A percentile compares a stretch with the other conserved stretches of the same genome.
Conservation (phyloP, 2,329 filamentous ascomycete species). For the Lecanicillium sp. region DNA sequence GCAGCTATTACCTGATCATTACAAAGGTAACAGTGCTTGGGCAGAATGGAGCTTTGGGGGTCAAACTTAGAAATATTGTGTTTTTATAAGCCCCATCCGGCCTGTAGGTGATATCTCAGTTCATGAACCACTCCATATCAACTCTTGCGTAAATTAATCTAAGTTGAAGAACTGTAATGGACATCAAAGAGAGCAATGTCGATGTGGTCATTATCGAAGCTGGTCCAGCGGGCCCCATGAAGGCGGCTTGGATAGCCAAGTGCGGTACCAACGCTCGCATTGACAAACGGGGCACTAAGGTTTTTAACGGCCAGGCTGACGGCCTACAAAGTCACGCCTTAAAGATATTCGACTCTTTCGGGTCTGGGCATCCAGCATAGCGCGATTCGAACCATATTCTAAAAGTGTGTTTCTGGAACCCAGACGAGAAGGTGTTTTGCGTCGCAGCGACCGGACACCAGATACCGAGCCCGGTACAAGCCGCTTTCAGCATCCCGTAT, state of each 20-base stretch:
- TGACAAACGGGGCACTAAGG: conserved; percentile 18
- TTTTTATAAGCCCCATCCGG: no score
- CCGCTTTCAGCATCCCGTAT: conserved; percentile 57
- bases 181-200: conserved; percentile 16
- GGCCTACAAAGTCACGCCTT: conserved; percentile 56
- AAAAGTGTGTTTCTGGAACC: conserved; percentile 56
- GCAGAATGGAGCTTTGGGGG: no score
- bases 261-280: conserved; percentile 16
- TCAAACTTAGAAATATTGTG: no score
- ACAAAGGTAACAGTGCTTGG: no score
- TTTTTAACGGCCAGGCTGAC: conserved; percentile 36
- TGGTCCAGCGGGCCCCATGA: conserved; percentile 39
- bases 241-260: conserved; percentile 35
- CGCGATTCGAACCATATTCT: conserved; percentile 63
- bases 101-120: no score
- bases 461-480: conserved; percentile 58
- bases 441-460: conserved; percentile 52
- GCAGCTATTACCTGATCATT: no score
- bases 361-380: conserved; percentile 56
- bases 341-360: conserved; percentile 68
- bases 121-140: no score
- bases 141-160: no score
- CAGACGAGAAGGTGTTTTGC: conserved; percentile 51
- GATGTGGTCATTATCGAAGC: conserved; percentile 42
- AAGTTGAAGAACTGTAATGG: no score